Evolutionary conservation across 129 eudicot species (phyloP).

Genomic region (Flaveria trinervia): DNA sequence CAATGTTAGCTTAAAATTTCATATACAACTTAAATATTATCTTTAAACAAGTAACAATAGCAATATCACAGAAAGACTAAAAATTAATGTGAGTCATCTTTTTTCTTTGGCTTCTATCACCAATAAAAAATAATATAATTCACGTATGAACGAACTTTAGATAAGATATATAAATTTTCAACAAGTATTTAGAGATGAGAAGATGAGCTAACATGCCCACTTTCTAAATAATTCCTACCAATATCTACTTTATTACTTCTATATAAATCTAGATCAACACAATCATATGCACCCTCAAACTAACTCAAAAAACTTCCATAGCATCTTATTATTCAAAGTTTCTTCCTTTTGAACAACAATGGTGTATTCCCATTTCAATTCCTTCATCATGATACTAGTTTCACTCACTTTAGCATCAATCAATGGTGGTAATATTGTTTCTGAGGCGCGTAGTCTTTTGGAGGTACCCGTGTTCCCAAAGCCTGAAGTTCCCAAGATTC

Average conservation of each 20-base stretch:
- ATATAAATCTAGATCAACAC: slow-evolving; percentile 20
- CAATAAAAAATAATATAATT: too few species aligned
- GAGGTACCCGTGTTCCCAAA: slow-evolving; percentile 30
- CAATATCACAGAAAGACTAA: background rate
- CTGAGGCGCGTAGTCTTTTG: slow-evolving; percentile 25
- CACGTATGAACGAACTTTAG: background rate
- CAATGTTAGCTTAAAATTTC: too few species aligned
- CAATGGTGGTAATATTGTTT: background rate
- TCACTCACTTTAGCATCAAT: slow-evolving; percentile 20
- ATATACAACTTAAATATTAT: too few species aligned
- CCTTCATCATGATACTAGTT: slow-evolving; percentile 14
- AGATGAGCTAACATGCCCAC: slow-evolving; percentile 26
- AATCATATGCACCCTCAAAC: background rate
- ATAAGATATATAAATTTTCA: background rate
- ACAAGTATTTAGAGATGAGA: slow-evolving; percentile 13
- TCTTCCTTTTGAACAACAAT: slow-evolving; percentile 3
- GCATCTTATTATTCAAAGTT: background rate
- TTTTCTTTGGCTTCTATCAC: background rate
- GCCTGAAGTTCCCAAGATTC: slow-evolving; percentile 23
- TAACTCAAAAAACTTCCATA: background rate
- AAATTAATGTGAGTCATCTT: background rate
- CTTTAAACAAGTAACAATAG: background rate
- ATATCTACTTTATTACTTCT: slow-evolving; percentile 13
- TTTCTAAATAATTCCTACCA: slow-evolving; percentile 17
- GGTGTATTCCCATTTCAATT: slow-evolving; percentile 14